These are phyloP conservation scores for Labyrinthula sp. DNA, from an alignment of 352 stramenopile species.

Conservation along the genomic window DNA sequence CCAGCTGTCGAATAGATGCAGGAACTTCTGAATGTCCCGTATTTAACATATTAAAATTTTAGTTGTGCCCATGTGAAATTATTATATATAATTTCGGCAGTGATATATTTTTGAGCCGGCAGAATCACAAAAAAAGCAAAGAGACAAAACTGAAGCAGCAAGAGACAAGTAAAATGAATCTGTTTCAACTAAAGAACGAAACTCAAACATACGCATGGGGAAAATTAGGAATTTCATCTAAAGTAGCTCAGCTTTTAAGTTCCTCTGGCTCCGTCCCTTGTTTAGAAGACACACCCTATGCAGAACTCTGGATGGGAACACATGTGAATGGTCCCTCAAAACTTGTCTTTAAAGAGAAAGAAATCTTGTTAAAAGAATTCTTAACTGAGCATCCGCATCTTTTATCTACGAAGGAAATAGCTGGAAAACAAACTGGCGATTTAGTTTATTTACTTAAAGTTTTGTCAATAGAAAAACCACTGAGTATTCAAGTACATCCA, in stretches of 20 bases:
- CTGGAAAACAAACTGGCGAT: slow-evolving; percentile 39
- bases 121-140: no score
- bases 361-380: slow-evolving; percentile 47
- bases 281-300: slow-evolving; percentile 41
- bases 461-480: slow-evolving; percentile 78
- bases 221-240: slow-evolving; percentile 50
- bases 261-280: slow-evolving; percentile 29
- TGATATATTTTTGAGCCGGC: no score
- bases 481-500: slow-evolving; percentile 75
- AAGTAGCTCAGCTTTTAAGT: slow-evolving; percentile 54
- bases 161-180: slow-evolving; percentile 40
- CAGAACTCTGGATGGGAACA: slow-evolving; percentile 76
- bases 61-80: no score
- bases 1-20: no score
- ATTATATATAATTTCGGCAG: no score
- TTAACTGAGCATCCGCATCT: slow-evolving; percentile 35
- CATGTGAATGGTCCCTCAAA: slow-evolving; percentile 65
- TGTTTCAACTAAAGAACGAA: slow-evolving; percentile 47
- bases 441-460: slow-evolving; percentile 97
- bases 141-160: no score
- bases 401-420: slow-evolving; percentile 35
- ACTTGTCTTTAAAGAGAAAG: slow-evolving; percentile 40
- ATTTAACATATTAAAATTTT: no score
- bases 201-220: slow-evolving; percentile 69
- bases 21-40: no score